Base-by-base conservation (phyloP, 805 yeast genomes). In the Millerago galiae region DNA sequence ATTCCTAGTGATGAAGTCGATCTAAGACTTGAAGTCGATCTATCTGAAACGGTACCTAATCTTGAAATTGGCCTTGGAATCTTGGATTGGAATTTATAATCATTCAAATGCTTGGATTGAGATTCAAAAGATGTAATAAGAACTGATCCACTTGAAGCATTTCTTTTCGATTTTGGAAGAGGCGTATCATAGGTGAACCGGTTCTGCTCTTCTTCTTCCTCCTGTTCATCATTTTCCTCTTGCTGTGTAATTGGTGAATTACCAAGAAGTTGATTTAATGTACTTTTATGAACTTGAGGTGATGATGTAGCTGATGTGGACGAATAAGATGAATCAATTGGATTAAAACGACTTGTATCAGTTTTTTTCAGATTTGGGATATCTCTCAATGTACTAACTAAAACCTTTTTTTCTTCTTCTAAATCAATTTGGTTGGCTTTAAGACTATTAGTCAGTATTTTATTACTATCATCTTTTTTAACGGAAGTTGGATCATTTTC, bases 401-500 rank as follows among this genome's bases (percentile, higher is more conserved):
- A 15, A 17, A 46, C 27, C n/a, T 33, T 35, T 15, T 38, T 42
- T 18, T 38, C 35, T 15, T 37, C 21, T 14, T 31, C 14, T 26
- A 27, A 17, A 13, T 16, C 54, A 6, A 50, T 18, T 14, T 42
- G 44, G 28, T 55, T 52, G 1, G 35, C 46, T 28, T 35, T 52
- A 0, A 37, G 30, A 32, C 50, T 49, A 10, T 52, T 50, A 1
- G 38, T 29, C 37, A 52, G 44, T 2, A 44, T 42, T 18, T 40
- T 36, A 14, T 27, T 40, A 1, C 49, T 53, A 9, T 49, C 49
- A 5, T 50, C 50, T 34, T 56, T 58, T 40, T 38, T 49, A 15
- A 47, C 55, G 1, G 62, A 58, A 5, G 56, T 49, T 44, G 66
- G 64, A 27, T 65, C 56, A 10, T 58, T 59, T 26, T 60, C 60